Conservation (phyloP, 768 basidiomycete species). For the Hygrocybe punicea region DNA sequence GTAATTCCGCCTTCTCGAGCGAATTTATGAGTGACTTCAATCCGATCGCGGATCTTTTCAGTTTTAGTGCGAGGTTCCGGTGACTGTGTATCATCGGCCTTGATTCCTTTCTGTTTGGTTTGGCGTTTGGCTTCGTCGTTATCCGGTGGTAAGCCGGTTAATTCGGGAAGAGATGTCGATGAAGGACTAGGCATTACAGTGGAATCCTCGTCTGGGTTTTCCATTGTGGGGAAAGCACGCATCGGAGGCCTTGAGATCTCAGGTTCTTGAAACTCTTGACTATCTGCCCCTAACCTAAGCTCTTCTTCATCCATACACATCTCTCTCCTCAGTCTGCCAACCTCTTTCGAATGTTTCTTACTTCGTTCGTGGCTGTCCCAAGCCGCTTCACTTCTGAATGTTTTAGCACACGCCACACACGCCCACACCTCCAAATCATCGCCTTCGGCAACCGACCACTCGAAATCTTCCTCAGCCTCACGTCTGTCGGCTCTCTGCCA, state of each 20-base stretch:
- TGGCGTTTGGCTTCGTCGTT: too few species aligned
- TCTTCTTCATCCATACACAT: slow-evolving; percentile 75
- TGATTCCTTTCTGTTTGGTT: too few species aligned
- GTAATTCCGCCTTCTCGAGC: too few species aligned
- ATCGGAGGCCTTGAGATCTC: neutral
- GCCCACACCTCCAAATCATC: slow-evolving; percentile 82
- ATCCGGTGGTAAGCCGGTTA: too few species aligned
- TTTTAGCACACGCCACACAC: slow-evolving; percentile 91
- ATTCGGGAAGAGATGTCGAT: too few species aligned
- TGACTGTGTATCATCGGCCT: too few species aligned
- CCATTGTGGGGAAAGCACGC: too few species aligned
- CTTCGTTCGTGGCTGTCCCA: slow-evolving; percentile 97
- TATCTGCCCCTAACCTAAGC: slow-evolving; percentile 45
- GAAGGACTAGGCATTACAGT: too few species aligned
- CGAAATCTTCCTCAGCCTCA: slow-evolving; percentile 48
- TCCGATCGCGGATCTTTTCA: too few species aligned
- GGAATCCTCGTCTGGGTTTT: too few species aligned
- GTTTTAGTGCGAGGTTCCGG: too few species aligned
- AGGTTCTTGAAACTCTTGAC: neutral
- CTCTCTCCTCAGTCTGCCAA: slow-evolving; percentile 70
- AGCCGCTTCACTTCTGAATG: slow-evolving; percentile 85
- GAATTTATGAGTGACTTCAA: too few species aligned
- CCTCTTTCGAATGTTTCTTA: slow-evolving; percentile 87
- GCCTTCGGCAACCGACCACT: slow-evolving; percentile 72
- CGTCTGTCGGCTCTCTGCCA: slow-evolving; percentile 71